Evolutionary conservation across 805 yeast species (phyloP).

Genomic region (Nakazawaea wyomingensis): DNA sequence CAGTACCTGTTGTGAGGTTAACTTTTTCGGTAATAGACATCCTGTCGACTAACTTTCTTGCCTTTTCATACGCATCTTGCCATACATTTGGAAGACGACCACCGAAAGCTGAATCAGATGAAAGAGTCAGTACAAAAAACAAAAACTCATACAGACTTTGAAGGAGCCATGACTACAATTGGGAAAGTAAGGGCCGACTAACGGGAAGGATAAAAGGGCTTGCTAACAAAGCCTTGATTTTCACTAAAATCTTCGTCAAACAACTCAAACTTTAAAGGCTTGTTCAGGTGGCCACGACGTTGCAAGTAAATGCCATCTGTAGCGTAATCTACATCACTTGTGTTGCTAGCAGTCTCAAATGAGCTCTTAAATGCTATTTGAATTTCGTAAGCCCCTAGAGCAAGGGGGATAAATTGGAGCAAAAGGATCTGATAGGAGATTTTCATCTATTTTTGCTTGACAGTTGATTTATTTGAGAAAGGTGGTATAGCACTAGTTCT

Average conservation of each 20-base stretch:
- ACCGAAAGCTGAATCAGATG: slow-evolving; percentile 28
- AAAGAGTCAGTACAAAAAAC: too few relatives aligned
- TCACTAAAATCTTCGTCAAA: slow-evolving; percentile 11
- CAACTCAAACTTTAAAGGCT: slow-evolving; percentile 11
- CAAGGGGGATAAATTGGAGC: not conserved
- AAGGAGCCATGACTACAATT: too few relatives aligned
- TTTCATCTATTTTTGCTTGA: too few relatives aligned
- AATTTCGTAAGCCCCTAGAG: not conserved
- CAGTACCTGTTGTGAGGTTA: slow-evolving; percentile 60
- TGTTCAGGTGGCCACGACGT: slow-evolving; percentile 13
- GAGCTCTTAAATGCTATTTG: not conserved
- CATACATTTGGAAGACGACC: slow-evolving; percentile 47
- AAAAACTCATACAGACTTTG: too few relatives aligned
- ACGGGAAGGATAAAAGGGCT: slow-evolving; percentile 15
- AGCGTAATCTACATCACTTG: not conserved
- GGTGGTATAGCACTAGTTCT: not conserved
- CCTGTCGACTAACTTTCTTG: slow-evolving; percentile 47
- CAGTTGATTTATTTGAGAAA: not conserved
- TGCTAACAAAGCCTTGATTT: slow-evolving; percentile 11
- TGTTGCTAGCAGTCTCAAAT: not conserved
- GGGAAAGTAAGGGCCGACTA: slow-evolving; percentile 4
- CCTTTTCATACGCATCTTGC: slow-evolving; percentile 54
- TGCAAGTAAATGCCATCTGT: not conserved
- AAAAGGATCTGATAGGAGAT: not conserved
- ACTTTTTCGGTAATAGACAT: slow-evolving; percentile 56